These are phyloP conservation scores for Coemansia sp. DNA, from an alignment of 192 early-diverging fungal genomes.

Conservation along the genomic window DNA sequence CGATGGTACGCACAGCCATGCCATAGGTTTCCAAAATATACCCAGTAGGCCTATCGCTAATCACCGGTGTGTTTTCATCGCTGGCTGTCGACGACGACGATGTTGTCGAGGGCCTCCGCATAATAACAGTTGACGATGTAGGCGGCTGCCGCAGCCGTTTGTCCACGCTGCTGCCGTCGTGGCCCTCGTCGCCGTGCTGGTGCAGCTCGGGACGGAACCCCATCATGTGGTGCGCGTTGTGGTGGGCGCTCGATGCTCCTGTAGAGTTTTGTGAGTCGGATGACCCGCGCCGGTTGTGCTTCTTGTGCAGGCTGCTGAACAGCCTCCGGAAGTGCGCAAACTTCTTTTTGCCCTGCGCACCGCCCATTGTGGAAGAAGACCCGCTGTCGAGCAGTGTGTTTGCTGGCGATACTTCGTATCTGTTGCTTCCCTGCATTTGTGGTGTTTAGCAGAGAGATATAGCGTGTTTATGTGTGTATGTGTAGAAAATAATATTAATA, in stretches of 20 bases:
- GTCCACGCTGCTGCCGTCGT: slow-evolving; percentile 30
- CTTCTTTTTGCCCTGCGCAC: slow-evolving; percentile 53
- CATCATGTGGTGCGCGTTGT: slow-evolving; percentile 18
- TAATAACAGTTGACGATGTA: slow-evolving; percentile 46
- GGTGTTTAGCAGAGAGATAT: not conserved
- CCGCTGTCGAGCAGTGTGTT: slow-evolving; percentile 40
- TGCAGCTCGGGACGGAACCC: slow-evolving; percentile 13
- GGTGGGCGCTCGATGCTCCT: not conserved
- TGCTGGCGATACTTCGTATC: slow-evolving; percentile 47
- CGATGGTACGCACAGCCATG: slow-evolving; percentile 45
- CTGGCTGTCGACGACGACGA: slow-evolving; percentile 47
- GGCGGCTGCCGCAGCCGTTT: slow-evolving; percentile 42
- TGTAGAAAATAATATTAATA: not conserved
- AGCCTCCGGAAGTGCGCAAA: slow-evolving; percentile 56
- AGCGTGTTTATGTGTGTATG: not conserved
- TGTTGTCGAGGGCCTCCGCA: slow-evolving; percentile 51
- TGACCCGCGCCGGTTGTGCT: slow-evolving; percentile 31
- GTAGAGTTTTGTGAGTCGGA: slow-evolving; percentile 16
- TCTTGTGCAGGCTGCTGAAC: slow-evolving; percentile 50
- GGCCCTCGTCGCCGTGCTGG: slow-evolving; percentile 15
- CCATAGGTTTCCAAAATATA: slow-evolving; percentile 56
- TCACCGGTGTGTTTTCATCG: slow-evolving; percentile 52
- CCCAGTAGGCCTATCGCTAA: slow-evolving; percentile 51
- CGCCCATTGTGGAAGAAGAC: slow-evolving; percentile 14
- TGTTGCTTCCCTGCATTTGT: slow-evolving; percentile 30